These are phyloP conservation scores for Gossypium schwendimanii DNA, from an alignment of 441 rosid genomes.

Conservation along the genomic window DNA sequence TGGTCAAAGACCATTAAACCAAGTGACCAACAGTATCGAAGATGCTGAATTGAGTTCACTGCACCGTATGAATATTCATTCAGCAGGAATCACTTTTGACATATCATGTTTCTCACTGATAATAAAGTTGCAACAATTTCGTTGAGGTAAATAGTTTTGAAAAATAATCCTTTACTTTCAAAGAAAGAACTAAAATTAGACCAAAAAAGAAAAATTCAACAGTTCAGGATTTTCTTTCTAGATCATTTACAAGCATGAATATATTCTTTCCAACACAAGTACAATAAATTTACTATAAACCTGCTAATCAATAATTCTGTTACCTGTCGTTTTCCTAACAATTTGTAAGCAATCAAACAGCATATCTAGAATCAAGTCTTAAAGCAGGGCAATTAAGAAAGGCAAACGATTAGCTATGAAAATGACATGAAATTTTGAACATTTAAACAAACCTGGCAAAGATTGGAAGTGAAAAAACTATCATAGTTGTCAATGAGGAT, in stretches of 20 bases:
- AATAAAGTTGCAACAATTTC: background rate
- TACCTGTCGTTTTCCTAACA: background rate
- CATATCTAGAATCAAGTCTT: background rate
- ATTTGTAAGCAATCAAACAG: background rate
- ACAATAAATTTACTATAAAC: background rate
- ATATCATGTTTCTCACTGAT: background rate
- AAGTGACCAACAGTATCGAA: background rate
- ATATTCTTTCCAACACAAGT: background rate
- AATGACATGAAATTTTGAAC: background rate
- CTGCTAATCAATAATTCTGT: background rate
- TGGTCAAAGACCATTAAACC: background rate
- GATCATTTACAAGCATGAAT: background rate
- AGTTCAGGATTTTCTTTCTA: background rate
- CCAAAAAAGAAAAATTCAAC: background rate
- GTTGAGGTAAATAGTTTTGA: background rate
- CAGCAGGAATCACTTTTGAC: background rate
- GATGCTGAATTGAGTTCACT: background rate
- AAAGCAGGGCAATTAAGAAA: background rate
- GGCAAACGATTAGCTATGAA: background rate
- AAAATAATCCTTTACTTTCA: background rate
- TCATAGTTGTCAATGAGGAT: constrained; percentile 89
- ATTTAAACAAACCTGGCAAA: constrained; percentile 59
- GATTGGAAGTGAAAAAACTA: constrained; percentile 81
- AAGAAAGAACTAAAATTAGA: background rate
- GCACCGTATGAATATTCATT: background rate